Base-by-base conservation (phyloP, 495 filamentous ascomycete genomes). In the Tuber borchii region DNA sequence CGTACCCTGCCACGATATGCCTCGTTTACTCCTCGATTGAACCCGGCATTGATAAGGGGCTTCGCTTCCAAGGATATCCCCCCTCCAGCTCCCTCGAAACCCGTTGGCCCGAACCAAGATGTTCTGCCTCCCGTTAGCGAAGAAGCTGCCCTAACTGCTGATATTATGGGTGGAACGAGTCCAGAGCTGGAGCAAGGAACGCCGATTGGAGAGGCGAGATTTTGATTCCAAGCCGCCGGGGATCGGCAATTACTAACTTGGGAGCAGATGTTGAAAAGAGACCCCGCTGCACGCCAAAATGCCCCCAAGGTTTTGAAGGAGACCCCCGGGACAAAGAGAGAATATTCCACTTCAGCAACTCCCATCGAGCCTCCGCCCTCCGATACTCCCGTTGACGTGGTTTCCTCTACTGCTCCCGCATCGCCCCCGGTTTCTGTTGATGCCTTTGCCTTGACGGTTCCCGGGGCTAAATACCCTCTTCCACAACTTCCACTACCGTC, bases 381-480 rank as follows among this genome's bases (percentile, higher is more conserved):
- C 14, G 17, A n/a, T 22, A 70, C 45, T 17, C 43, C 69, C 37
- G 71, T 72, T 42, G 75, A 43, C 1, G 74, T 40, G 20, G 74
- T 46, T 46, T 20, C 70, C 22, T 73, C 71, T 37, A 20, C 71
- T 71, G 44, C 76, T 65, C 56, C 6, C 26, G 1, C 26, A 73
- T 0, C 74, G 75, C 71, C 46, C 76, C 61, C 73, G 74, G 37
- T 43, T 76, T 0, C 71, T 76, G 31, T 56, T 71, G 19, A 74
- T 78, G 4, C 12, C 69, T 85, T 86, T 74, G 73, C 76, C 22
- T 73, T 75, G 12, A 75, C 79, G 3, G 76, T 79, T 56, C 81
- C 80, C 26, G 93, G 93, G 37, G 86, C 92, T 80, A 95, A 93
- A 79, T 97, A 91, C 83, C 87, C 87, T 6, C 84, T 92, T 76